A percentile compares a stretch with the other conserved stretches of the same genome.
Conservation (phyloP, 306 rosid species). For the Vigna hirtella region DNA sequence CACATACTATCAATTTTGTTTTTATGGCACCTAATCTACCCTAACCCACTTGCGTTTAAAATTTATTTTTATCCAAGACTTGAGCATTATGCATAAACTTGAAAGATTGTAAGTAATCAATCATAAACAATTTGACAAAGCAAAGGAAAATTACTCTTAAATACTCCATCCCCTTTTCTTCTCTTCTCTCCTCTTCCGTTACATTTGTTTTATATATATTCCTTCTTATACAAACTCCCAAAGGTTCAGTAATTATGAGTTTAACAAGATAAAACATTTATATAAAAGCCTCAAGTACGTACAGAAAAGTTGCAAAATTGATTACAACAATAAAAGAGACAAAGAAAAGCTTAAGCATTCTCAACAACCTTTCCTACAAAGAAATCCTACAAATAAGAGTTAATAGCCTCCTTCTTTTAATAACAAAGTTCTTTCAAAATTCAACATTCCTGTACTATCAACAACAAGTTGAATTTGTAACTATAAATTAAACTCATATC, state of each 20-base stretch:
- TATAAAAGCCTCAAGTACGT: neutral
- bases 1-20: too few species aligned
- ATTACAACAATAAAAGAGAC: neutral
- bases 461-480: neutral
- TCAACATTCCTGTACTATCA: neutral
- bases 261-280: neutral
- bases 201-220: neutral
- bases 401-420: neutral
- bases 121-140: neutral
- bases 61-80: neutral
- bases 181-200: neutral
- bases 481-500: neutral
- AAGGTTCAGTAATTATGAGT: conserved; percentile 8
- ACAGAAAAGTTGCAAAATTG: neutral
- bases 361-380: neutral
- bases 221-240: neutral
- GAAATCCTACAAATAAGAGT: neutral
- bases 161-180: neutral
- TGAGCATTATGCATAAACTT: neutral
- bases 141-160: neutral
- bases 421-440: neutral
- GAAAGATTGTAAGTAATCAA: conserved; percentile 2
- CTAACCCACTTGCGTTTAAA: too few species aligned
- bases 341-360: neutral
- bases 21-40: too few species aligned